Evolutionary conservation across 805 yeast genomes (phyloP).

Genomic region (Wickerhamomyces kurtzmanii): DNA sequence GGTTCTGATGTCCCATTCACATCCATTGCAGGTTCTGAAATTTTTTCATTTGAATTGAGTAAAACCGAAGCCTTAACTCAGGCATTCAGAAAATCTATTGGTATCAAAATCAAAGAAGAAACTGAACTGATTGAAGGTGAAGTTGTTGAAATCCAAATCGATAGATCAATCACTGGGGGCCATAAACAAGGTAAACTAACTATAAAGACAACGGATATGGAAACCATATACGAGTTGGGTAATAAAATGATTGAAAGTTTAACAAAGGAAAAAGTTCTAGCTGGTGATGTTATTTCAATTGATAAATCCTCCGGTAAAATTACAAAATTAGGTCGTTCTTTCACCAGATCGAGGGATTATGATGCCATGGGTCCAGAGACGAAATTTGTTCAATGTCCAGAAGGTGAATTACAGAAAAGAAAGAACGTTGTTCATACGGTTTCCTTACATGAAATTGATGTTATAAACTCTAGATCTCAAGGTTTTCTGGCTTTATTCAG

Average conservation of each 20-base stretch:
- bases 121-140: constrained; percentile 98
- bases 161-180: constrained; percentile 91
- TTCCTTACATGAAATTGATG: constrained; percentile 96
- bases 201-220: constrained; percentile 96
- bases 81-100: constrained; percentile 93
- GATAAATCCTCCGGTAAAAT: constrained; percentile 95
- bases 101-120: constrained; percentile 91
- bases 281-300: constrained; percentile 94
- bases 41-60: constrained; percentile 82
- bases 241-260: constrained; percentile 90
- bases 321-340: constrained; percentile 90
- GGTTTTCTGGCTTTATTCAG: constrained; percentile 94
- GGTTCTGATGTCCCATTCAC: constrained; percentile 82
- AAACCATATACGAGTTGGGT: constrained; percentile 93
- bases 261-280: constrained; percentile 88
- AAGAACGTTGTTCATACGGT: constrained; percentile 96
- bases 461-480: constrained; percentile 93
- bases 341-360: constrained; percentile 92
- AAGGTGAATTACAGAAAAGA: constrained; percentile 95
- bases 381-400: constrained; percentile 96
- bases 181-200: constrained; percentile 97
- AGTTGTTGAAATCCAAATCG: constrained; percentile 93
- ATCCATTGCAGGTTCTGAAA: constrained; percentile 89
- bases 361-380: constrained; percentile 99
- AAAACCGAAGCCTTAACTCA: constrained; percentile 96